Conservation (phyloP, 2,329 filamentous ascomycete species). For the Nannizziopsis arthrosporioides region DNA sequence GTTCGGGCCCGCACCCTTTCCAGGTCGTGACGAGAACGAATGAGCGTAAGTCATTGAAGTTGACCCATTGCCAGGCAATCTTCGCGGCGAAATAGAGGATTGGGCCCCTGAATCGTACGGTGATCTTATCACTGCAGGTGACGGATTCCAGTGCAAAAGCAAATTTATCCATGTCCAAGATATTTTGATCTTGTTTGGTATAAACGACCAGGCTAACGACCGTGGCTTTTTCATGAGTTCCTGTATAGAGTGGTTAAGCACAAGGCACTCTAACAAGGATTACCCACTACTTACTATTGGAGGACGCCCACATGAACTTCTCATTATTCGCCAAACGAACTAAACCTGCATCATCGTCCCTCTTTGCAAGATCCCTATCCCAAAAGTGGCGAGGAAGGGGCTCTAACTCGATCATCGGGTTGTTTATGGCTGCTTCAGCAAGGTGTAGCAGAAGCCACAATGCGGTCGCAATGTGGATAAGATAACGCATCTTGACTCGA, state of each 20-base stretch:
- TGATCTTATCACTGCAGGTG: conserved; percentile 4
- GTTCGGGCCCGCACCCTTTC: conserved; percentile 5
- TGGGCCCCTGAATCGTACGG: conserved; percentile 2
- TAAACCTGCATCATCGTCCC: neutral
- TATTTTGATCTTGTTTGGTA: conserved; percentile 6
- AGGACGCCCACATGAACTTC: conserved; percentile 10
- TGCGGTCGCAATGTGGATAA: conserved; percentile 5
- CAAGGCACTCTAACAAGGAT: neutral
- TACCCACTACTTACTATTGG: conserved; percentile 2
- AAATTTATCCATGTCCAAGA: conserved; percentile 8
- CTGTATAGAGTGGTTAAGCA: neutral
- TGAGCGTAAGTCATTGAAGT: conserved; percentile 7
- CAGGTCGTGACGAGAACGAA: conserved; percentile 9
- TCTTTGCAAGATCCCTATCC: neutral
- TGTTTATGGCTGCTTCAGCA: neutral
- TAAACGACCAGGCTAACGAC: conserved; percentile 10
- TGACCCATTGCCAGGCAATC: conserved; percentile 9
- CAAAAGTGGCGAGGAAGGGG: conserved; percentile 6
- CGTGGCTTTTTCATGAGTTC: conserved; percentile 5
- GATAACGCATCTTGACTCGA: conserved; percentile 3
- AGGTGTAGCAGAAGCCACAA: conserved; percentile 9
- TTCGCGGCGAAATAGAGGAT: conserved; percentile 8
- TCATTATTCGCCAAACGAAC: conserved; percentile 1
- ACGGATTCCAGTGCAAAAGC: conserved; percentile 3
- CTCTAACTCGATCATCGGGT: neutral